Evolutionary conservation across 2,329 filamentous ascomycete species (phyloP), one percentile per base, ranked within the genome.

Genomic region (Diaporthe capsici): DNA sequence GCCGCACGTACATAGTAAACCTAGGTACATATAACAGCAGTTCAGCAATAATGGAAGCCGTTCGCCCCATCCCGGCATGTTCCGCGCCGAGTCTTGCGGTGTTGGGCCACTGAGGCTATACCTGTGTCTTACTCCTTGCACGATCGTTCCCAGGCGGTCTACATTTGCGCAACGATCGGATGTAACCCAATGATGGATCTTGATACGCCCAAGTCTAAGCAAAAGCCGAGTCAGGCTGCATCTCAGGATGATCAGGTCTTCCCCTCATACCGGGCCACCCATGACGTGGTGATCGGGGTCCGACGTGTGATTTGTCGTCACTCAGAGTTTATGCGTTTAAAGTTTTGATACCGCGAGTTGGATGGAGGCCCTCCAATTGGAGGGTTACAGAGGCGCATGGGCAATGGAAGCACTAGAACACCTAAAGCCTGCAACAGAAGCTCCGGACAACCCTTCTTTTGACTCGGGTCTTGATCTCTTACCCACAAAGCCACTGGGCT

Each of bases 381-480:
- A 70, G 12, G 49, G 22, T 39, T 42, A 31, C 63, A 20, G 13
- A 12, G 31, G 34, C 49, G 65, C 65, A 55, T 42, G 65, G 63
- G 47, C 31, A 20, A 68, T 47, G 17, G 60, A 65, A 65, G 60
- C 60, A 28, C 60, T 65, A 65, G 60, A 65, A 65, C 39, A 47
- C 17, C 60, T 65, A 65, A 47, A 65, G 39, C 42, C 49, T 70
- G 42, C 65, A 55, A 39, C 37, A 70, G 65, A 55, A 70, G 65
- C 34, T 22, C 49, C n/a, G 37, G n/a, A 28, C 28, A 34, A 20
- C n/a, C n/a, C 5, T 39, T 42, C 31, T 25, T 25, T 39, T 6
- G 47, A 55, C 9, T 42, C 10, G 15, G n/a, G n/a, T 55, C 34
- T 1, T 42, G 25, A n/a, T 12, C 4, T 51, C 9, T 31, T 31